These are phyloP conservation scores for Eutrema yunnanense DNA, from an alignment of 345 rosid genomes.

Conservation along the genomic window DNA sequence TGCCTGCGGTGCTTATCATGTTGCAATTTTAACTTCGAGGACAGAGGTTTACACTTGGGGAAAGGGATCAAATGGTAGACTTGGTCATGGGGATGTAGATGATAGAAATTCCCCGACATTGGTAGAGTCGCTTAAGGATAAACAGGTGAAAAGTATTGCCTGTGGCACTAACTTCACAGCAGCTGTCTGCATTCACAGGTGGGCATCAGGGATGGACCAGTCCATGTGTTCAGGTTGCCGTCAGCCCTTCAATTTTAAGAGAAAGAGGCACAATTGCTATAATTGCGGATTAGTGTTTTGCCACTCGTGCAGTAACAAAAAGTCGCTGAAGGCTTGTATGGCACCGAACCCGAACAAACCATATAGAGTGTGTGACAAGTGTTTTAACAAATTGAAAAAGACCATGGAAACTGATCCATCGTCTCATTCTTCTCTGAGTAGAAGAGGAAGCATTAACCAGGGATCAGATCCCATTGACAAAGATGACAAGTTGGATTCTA, in stretches of 20 bases:
- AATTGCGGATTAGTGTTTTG: constrained; percentile 90
- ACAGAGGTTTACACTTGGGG: constrained; percentile 99
- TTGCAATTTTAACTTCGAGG: constrained; percentile 84
- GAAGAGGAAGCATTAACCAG: constrained; percentile 74
- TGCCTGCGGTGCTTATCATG: constrained; percentile 96
- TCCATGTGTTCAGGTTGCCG: constrained; percentile 99
- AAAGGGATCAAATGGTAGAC: constrained; percentile 93
- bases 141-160: constrained; percentile 89
- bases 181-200: constrained; percentile 93
- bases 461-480: constrained; percentile 55
- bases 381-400: constrained; percentile 74
- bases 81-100: constrained; percentile 90
- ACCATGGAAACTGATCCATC: constrained; percentile 57
- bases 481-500: constrained; percentile 79
- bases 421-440: constrained; percentile 60
- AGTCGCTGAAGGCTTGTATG: constrained; percentile 91
- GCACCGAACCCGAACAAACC: constrained; percentile 95
- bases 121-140: constrained; percentile 87
- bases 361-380: constrained; percentile 88
- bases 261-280: constrained; percentile 70
- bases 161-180: constrained; percentile 96
- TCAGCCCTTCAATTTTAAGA: constrained; percentile 78
- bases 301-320: constrained; percentile 88
- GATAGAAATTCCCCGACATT: constrained; percentile 74
- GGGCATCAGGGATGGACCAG: constrained; percentile 95